These are phyloP conservation scores for Solanum chilense DNA, from an alignment of 257 asterid genomes.

Conservation along the genomic window DNA sequence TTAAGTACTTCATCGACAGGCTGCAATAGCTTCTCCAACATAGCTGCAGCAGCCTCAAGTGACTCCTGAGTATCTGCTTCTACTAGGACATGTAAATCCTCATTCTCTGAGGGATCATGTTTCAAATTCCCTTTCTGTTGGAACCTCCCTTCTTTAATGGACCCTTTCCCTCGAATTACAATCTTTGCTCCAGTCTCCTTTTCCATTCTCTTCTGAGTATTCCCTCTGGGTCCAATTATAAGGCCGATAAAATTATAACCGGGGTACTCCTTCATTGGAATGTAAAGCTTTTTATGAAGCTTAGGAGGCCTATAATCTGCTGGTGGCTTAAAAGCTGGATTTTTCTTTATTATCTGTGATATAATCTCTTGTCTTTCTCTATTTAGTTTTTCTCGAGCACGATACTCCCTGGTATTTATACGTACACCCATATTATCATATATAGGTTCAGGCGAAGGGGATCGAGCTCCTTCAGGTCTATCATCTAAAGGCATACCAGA, in stretches of 20 bases:
- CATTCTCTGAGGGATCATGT: slow-evolving; percentile 81
- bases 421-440: slow-evolving; percentile 87
- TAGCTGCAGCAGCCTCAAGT: slow-evolving; percentile 86
- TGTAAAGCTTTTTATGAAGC: slow-evolving; percentile 78
- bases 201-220: slow-evolving; percentile 96
- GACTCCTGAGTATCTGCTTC: slow-evolving; percentile 93
- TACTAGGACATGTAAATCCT: slow-evolving; percentile 88
- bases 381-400: slow-evolving; percentile 81
- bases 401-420: slow-evolving; percentile 88
- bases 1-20: slow-evolving; percentile 95
- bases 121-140: slow-evolving; percentile 87
- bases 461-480: slow-evolving; percentile 85
- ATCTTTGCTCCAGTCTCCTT: slow-evolving; percentile 95
- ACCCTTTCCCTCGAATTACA: slow-evolving; percentile 94
- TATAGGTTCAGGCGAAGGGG: slow-evolving; percentile 94
- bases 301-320: slow-evolving; percentile 98
- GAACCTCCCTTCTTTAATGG: slow-evolving; percentile 82
- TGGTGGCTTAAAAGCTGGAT: slow-evolving; percentile 92
- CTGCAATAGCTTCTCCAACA: slow-evolving; percentile 93
- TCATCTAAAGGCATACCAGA: slow-evolving; percentile 84
- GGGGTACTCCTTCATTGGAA: slow-evolving; percentile 91
- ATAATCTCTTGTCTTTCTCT: slow-evolving; percentile 93
- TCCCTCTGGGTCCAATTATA: slow-evolving; percentile 92
- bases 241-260: slow-evolving; percentile 93
- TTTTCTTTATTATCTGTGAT: slow-evolving; percentile 80